Evolutionary conservation across 495 filamentous ascomycete genomes (phyloP), one percentile per base, ranked within the genome.

Genomic region (Aspergillus funiculosus): DNA sequence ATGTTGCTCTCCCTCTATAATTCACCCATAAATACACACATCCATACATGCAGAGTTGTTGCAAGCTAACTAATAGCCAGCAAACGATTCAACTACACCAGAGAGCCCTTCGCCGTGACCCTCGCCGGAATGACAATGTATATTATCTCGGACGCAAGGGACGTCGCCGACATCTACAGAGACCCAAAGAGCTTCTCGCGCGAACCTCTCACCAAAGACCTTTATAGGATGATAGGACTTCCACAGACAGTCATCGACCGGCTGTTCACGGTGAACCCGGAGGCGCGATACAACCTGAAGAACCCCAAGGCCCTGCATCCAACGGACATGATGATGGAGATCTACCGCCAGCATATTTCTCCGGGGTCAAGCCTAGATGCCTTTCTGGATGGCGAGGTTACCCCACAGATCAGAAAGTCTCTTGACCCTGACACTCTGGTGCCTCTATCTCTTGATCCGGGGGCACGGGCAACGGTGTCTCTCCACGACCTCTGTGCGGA

Each of bases 91-190:
- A 20, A 30, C 15, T 7, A 28, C 25, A 45, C 48, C 36, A 50
- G 21, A 22, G 31, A 46, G 7, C 55, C 55, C 3, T 60, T 58
- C 29, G 26, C 40, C 4, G 9, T 60, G 24, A 60, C 51, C 9
- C 14, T 60, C 9, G 21, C 29, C n/a, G 57, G 57, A 10, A 27
- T 48, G 30, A 20, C 21, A 15, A 10, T 58, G 8, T 59, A 61
- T 29, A 42, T 61, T 24, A 35, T 58, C 28, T 53, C 53, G 6
- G 40, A 50, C 11, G 52, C 58, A 13, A 18, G 19, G 19, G 58
- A 59, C 43, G 45, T 59, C 15, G 21, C 38, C 17, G 40, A 24
- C 11, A 46, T 57, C 11, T 51, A 50, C 41, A 58, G 52, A 34
- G 29, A 58, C 11, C 43, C 39, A 39, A 8, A 37, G 25, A 27